Evolutionary conservation across 2,329 filamentous ascomycete genomes (phyloP).

Genomic region (Fusarium drepaniforme): DNA sequence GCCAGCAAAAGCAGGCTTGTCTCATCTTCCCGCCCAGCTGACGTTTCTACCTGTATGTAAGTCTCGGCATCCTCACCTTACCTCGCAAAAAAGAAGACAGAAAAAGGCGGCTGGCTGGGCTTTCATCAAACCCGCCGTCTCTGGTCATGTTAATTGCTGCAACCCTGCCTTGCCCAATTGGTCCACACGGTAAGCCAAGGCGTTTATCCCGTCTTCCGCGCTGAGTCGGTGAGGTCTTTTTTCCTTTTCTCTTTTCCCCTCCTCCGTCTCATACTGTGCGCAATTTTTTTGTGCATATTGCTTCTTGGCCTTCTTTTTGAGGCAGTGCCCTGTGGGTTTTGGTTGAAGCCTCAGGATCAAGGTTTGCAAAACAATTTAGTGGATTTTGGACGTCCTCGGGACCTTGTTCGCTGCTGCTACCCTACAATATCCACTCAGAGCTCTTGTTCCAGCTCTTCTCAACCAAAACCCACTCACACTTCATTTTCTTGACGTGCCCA

Average conservation of each 20-base stretch:
- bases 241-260: neutral
- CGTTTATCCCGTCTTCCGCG: neutral
- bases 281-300: conserved; percentile 13
- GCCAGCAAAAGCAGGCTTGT: conserved; percentile 2
- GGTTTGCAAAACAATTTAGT: conserved; percentile 33
- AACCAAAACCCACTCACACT: conserved; percentile 35
- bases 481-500: conserved; percentile 7
- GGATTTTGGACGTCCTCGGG: conserved; percentile 13
- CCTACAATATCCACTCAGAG: neutral
- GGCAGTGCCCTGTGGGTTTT: conserved; percentile 25
- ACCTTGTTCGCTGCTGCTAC: neutral
- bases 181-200: conserved; percentile 17
- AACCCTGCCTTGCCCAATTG: conserved; percentile 21
- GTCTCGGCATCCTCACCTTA: neutral
- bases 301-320: neutral
- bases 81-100: conserved; percentile 8
- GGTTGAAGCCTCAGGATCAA: conserved; percentile 24
- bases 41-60: conserved; percentile 8
- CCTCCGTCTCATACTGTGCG: conserved; percentile 34
- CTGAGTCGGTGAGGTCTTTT: neutral
- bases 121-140: conserved; percentile 6
- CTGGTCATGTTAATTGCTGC: conserved; percentile 25
- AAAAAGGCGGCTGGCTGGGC: conserved; percentile 4
- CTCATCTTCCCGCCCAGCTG: neutral
- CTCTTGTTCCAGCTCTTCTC: neutral